These are phyloP conservation scores for Entamoeba invadens DNA, from an alignment of 208 protist genomes.

Conservation along the genomic window DNA sequence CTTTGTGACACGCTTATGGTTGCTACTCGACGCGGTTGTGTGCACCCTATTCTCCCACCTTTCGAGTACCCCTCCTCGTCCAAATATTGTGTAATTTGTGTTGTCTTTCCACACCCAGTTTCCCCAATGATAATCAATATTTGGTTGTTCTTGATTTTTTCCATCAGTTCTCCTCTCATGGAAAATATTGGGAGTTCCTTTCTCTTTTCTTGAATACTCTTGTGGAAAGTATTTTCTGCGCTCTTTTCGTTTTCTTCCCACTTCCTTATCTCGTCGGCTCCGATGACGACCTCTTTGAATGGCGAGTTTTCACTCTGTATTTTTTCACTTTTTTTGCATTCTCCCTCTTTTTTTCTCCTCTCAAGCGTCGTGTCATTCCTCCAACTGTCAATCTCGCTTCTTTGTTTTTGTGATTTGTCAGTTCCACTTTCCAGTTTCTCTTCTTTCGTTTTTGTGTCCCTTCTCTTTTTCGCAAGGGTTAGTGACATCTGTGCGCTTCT, in stretches of 20 bases:
- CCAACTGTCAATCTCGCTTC: not conserved
- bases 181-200: not conserved
- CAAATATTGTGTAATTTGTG: not conserved
- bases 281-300: too few relatives aligned
- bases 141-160: not conserved
- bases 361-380: too few relatives aligned
- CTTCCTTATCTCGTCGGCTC: too few relatives aligned
- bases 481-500: not conserved
- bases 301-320: too few relatives aligned
- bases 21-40: slow-evolving; percentile 29
- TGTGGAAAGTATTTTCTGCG: not conserved
- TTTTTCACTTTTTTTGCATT: not conserved
- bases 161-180: not conserved
- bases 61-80: not conserved
- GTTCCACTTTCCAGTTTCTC: not conserved
- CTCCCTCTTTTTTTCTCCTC: not conserved
- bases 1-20: slow-evolving; percentile 19
- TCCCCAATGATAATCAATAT: not conserved
- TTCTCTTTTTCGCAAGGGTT: not conserved
- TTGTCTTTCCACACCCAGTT: slow-evolving; percentile 14
- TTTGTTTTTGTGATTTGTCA: not conserved
- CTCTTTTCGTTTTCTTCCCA: not conserved
- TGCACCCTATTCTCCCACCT: slow-evolving; percentile 13
- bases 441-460: not conserved
- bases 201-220: not conserved